Conservation (phyloP, 306 rosid genomes). For the Geum urbanum region DNA sequence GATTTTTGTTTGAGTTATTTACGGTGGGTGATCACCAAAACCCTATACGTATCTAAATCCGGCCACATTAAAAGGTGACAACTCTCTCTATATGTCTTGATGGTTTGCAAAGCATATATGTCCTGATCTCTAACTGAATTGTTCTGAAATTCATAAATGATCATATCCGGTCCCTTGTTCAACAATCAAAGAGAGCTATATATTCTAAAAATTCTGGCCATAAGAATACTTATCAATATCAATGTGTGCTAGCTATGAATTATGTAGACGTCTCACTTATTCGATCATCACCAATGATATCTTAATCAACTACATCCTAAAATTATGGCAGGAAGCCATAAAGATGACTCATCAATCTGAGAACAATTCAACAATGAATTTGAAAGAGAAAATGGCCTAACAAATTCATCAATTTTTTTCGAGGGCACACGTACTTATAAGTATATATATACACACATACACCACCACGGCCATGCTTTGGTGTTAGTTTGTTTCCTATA, state of each 20-base stretch:
- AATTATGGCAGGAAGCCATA: conserved; percentile 14
- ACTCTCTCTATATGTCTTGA: not conserved
- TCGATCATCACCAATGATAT: conserved; percentile 30
- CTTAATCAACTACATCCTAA: conserved; percentile 16
- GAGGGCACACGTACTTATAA: not conserved
- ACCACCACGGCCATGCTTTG: not conserved
- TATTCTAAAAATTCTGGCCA: conserved; percentile 9
- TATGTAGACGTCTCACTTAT: conserved; percentile 29
- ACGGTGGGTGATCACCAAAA: not conserved
- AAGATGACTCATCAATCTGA: not conserved
- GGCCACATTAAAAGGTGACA: conserved; percentile 6
- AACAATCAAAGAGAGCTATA: not conserved
- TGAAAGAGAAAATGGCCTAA: not conserved
- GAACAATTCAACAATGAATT: not conserved
- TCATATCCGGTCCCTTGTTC: conserved; percentile 13
- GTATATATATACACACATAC: not conserved
- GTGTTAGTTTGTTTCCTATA: conserved; percentile 6
- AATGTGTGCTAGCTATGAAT: conserved; percentile 16
- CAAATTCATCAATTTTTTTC: not conserved
- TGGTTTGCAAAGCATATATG: conserved; percentile 8
- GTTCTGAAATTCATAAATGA: conserved; percentile 8
- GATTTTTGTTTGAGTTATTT: not conserved
- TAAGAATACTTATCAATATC: conserved; percentile 24
- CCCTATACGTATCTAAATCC: not conserved
- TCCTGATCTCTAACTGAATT: not conserved